Conservation (phyloP, 305 asterid genomes). For the Salvia sclarea region DNA sequence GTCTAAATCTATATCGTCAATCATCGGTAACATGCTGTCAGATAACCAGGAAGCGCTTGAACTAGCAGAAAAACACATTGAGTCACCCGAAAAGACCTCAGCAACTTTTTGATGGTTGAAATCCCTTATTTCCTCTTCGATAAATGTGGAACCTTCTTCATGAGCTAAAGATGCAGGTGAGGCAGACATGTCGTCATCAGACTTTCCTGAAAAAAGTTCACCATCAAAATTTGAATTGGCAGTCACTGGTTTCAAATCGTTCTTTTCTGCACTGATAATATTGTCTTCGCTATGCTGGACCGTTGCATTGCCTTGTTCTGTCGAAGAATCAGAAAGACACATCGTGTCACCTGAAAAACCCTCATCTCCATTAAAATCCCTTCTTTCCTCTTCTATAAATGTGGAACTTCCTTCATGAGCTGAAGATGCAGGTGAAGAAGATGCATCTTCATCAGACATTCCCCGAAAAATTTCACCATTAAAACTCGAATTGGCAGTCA, state of each 20-base stretch:
- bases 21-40: conserved; percentile 23
- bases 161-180: conserved; percentile 24
- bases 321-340: too few species aligned
- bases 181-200: conserved; percentile 24
- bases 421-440: too few species aligned
- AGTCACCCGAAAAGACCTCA: conserved; percentile 27
- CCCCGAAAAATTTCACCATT: conserved; percentile 24
- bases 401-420: too few species aligned
- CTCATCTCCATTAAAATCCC: too few species aligned
- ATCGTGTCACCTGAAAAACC: too few species aligned
- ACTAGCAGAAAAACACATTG: conserved; percentile 20
- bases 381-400: too few species aligned
- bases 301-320: conserved; percentile 26
- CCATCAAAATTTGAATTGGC: conserved; percentile 10
- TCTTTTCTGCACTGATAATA: conserved; percentile 25
- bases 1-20: conserved; percentile 31
- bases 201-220: conserved; percentile 25
- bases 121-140: not conserved
- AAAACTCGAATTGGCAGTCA: conserved; percentile 12
- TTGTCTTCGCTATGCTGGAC: conserved; percentile 25
- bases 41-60: conserved; percentile 27
- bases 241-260: conserved; percentile 19
- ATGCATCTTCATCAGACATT: conserved; percentile 26
- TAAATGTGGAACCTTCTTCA: conserved; percentile 5
- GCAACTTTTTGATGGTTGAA: conserved; percentile 6